Evolutionary conservation across 257 asterid species (phyloP).

Genomic region (Forsythia suspensa): DNA sequence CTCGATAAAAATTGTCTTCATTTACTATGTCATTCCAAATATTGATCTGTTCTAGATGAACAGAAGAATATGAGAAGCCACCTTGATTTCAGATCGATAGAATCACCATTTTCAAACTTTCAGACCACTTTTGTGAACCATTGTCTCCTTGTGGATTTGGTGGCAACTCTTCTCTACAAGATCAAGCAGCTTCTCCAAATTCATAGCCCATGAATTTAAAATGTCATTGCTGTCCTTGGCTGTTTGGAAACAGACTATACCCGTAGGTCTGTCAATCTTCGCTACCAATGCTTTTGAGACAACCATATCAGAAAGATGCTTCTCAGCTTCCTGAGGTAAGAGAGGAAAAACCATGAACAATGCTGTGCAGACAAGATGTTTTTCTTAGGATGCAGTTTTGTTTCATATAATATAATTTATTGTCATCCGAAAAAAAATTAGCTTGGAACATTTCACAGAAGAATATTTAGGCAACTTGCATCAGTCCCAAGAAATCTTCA

Average conservation of each 20-base stretch:
- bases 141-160: slow-evolving; percentile 97
- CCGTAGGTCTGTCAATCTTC: slow-evolving; percentile 84
- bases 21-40: background rate
- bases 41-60: background rate
- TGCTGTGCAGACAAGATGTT: no score
- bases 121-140: slow-evolving; percentile 87
- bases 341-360: background rate
- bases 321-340: slow-evolving; percentile 72
- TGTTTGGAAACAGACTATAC: slow-evolving; percentile 75
- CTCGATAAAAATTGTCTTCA: background rate
- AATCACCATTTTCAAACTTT: slow-evolving; percentile 43
- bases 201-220: slow-evolving; percentile 76
- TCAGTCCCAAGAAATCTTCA: no score
- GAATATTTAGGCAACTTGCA: no score
- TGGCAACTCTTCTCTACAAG: slow-evolving; percentile 99
- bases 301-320: slow-evolving; percentile 95
- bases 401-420: no score
- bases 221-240: slow-evolving; percentile 85
- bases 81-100: no score
- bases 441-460: no score
- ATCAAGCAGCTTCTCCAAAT: slow-evolving; percentile 95
- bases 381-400: no score
- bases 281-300: slow-evolving; percentile 87
- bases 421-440: no score
- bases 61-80: background rate